These are phyloP conservation scores for Talaromyces sp. DNA, from an alignment of 2,329 filamentous ascomycete species.

Conservation along the genomic window DNA sequence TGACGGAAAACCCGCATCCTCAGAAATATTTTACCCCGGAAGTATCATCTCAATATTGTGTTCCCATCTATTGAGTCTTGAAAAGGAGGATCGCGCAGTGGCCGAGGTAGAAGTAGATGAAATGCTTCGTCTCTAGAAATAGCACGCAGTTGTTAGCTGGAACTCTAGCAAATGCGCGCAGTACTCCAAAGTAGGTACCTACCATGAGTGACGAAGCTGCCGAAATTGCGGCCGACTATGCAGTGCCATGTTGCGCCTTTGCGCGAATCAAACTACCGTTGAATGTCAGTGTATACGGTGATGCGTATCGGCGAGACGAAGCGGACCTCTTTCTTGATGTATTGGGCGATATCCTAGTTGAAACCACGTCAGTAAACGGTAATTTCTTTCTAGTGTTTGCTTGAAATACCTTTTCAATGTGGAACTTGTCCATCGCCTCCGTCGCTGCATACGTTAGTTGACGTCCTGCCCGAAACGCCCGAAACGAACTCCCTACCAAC, in stretches of 20 bases:
- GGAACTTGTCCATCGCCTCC: slow-evolving; percentile 66
- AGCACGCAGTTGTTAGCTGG: not conserved
- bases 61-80: slow-evolving; percentile 74
- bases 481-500: slow-evolving; percentile 61
- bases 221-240: slow-evolving; percentile 97
- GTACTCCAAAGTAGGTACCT: slow-evolving; percentile 25
- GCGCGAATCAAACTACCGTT: slow-evolving; percentile 77
- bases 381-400: not conserved
- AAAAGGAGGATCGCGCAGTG: slow-evolving; percentile 97
- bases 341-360: slow-evolving; percentile 80
- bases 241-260: slow-evolving; percentile 99
- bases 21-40: not conserved
- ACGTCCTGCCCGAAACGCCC: slow-evolving; percentile 2
- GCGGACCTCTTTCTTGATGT: slow-evolving; percentile 85
- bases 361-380: not conserved
- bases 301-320: slow-evolving; percentile 4
- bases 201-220: slow-evolving; percentile 98
- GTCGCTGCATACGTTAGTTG: slow-evolving; percentile 48
- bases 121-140: slow-evolving; percentile 87
- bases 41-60: not conserved
- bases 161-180: not conserved
- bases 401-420: slow-evolving; percentile 62
- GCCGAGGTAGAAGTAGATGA: slow-evolving; percentile 99
- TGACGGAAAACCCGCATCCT: not conserved
- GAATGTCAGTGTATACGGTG: slow-evolving; percentile 16